Base-by-base conservation (phyloP, 2,329 filamentous ascomycete genomes). In the Colletotrichum godetiae region DNA sequence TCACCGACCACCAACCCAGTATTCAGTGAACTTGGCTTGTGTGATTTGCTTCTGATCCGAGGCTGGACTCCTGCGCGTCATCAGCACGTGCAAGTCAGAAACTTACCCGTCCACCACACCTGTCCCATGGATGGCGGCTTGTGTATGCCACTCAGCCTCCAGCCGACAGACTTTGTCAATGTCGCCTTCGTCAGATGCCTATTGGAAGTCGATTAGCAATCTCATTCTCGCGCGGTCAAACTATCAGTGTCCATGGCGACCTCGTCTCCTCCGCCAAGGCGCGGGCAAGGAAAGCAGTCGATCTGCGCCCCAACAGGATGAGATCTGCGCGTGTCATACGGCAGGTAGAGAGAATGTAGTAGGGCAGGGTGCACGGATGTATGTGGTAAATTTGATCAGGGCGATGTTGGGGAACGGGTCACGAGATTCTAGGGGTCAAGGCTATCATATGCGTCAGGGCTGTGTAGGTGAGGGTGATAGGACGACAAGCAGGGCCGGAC, bases 391-490 rank as follows among this genome's bases (percentile, higher is more conserved):
- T 46, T 37, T 33, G 35, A 24, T 65, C 49, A 49, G 67, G 71
- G 27, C 60, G 59, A 66, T 49, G 33, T 31, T 57, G 52, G 67
- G 62, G 67, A 35, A 35, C 15, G 55, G 60, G 19, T 73, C 67
- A 73, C 67, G 60, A 46, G 13, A 56, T 27, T 69, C 55, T 57
- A 56, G 67, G 61, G 49, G 35, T 65, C 29, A 53, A 66, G 27
- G 67, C 59, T 37, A n/a, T 33, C 61, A 46, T 71, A 24, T 66
- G 42, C 60, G 59, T 37, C 35, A 70, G 71, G 71, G 71, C 60
- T 73, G 67, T 70, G 70, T 73, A 33, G 8, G 65, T 42, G 57
- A 72, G 70, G 55, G 59, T 59, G 46, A 12, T 46, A 49, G 60
- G 33, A 37, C 67, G 60, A 57, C 24, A 42, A 22, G 62, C 60